Conservation (phyloP, 176 grass and related monocot genomes). For the Eremochloa ophiuroides region DNA sequence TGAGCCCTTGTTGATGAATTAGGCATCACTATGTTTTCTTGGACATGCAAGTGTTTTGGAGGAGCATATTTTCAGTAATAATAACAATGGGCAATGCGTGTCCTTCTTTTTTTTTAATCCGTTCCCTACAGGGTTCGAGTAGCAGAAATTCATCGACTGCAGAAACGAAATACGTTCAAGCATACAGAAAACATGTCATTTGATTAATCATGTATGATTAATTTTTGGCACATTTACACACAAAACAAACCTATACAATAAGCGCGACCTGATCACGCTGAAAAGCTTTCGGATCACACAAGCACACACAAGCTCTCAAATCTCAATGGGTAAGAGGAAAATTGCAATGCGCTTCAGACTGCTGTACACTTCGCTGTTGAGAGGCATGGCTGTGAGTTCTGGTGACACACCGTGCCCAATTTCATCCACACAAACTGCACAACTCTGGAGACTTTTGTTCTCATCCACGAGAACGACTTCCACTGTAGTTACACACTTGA, state of each 20-base stretch:
- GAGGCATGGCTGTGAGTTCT: constrained; percentile 7
- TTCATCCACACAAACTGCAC: constrained; percentile 22
- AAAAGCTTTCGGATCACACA: constrained; percentile 6
- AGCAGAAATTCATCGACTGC: background rate
- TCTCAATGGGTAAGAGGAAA: background rate
- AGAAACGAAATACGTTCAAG: background rate
- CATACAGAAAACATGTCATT: constrained; percentile 12
- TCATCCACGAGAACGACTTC: constrained; percentile 1
- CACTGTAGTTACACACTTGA: constrained; percentile 17
- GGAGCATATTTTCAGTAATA: background rate
- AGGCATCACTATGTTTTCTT: background rate
- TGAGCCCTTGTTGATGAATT: background rate
- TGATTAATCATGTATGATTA: constrained; percentile 2
- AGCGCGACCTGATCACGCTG: background rate
- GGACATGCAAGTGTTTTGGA: background rate
- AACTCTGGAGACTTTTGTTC: constrained; percentile 5
- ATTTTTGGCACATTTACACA: constrained; percentile 31
- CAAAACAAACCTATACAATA: constrained; percentile 32
- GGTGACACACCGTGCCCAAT: background rate
- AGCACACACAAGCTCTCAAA: constrained; percentile 20
- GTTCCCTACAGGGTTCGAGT: background rate
- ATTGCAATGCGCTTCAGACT: background rate
- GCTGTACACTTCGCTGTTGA: constrained; percentile 9
- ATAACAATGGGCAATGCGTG: background rate
- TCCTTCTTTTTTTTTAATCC: background rate